phyloP scores from a whole-genome alignment of 208 protist species.

The Sergeia podlipaevii region DNA sequence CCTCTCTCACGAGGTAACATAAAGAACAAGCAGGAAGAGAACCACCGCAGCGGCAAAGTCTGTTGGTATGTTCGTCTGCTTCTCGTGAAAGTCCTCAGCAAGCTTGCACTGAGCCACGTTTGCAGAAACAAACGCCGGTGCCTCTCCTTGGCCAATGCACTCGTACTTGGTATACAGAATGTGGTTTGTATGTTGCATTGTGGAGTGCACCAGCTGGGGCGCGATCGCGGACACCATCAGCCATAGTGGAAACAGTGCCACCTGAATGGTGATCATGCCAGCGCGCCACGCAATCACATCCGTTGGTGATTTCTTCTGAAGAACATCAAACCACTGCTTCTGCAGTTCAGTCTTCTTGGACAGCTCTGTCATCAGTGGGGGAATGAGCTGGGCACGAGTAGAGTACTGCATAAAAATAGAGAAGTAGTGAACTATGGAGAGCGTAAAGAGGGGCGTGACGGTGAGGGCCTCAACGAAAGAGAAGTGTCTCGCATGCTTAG shows the following conservation, averaged over 20 bases:
- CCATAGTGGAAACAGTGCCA: constrained; percentile 65
- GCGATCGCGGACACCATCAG: constrained; percentile 46
- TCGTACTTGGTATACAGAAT: constrained; percentile 74
- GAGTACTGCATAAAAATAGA: constrained; percentile 73
- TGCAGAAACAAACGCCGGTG: constrained; percentile 49
- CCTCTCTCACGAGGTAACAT: constrained; percentile 26
- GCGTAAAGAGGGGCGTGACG: constrained; percentile 61
- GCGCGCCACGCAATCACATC: constrained; percentile 48
- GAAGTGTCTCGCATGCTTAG: constrained; percentile 67
- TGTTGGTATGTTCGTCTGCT: constrained; percentile 44
- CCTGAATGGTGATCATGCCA: constrained; percentile 38
- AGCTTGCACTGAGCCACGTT: constrained; percentile 24
- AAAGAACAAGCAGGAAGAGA: constrained; percentile 52
- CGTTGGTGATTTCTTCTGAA: constrained; percentile 36
- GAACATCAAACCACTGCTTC: constrained; percentile 43
- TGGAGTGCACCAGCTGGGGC: constrained; percentile 77
- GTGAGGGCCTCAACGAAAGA: constrained; percentile 61
- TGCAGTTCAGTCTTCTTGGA: constrained; percentile 45
- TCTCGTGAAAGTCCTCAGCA: constrained; percentile 47
- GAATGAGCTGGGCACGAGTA: constrained; percentile 19
- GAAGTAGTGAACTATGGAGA: constrained; percentile 83
- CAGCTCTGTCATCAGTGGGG: constrained; percentile 47
- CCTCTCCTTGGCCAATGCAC: constrained; percentile 33
- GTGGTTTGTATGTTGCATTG: constrained; percentile 48
- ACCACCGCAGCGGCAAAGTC: constrained; percentile 57